Conservation (phyloP, 495 filamentous ascomycete genomes). For the Aspergillus leporis region DNA sequence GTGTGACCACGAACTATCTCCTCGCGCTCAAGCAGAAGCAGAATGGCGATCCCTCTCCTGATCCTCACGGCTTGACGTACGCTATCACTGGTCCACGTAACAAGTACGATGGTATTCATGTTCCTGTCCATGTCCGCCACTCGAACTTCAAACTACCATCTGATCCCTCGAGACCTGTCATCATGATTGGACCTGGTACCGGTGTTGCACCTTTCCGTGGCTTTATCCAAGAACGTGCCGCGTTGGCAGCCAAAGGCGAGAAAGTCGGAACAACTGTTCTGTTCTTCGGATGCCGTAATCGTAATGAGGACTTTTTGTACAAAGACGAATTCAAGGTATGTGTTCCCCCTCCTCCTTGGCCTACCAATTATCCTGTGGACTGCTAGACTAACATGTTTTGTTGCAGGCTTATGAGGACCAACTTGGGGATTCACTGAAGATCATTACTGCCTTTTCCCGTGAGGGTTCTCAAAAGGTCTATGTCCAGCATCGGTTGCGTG, state of each 20-base stretch:
- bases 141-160: slow-evolving; percentile 99
- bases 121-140: slow-evolving; percentile 93
- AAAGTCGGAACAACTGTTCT: slow-evolving; percentile 86
- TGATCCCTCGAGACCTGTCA: slow-evolving; percentile 88
- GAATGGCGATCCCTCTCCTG: slow-evolving; percentile 82
- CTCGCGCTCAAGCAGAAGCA: slow-evolving; percentile 97
- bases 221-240: slow-evolving; percentile 91
- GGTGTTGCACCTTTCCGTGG: slow-evolving; percentile 96
- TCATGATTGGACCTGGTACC: slow-evolving; percentile 95
- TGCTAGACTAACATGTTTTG: slow-evolving; percentile 12
- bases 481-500: slow-evolving; percentile 89
- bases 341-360: slow-evolving; percentile 11
- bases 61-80: slow-evolving; percentile 86
- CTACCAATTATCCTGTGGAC: not conserved
- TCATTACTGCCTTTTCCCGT: slow-evolving; percentile 92
- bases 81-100: slow-evolving; percentile 88
- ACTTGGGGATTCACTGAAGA: slow-evolving; percentile 81
- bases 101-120: slow-evolving; percentile 94
- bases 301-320: slow-evolving; percentile 88
- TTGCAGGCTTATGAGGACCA: slow-evolving; percentile 73
- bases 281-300: slow-evolving; percentile 92
- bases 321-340: slow-evolving; percentile 90
- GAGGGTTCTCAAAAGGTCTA: slow-evolving; percentile 84
- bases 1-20: slow-evolving; percentile 97
- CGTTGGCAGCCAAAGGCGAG: slow-evolving; percentile 75